phyloP scores from a whole-genome alignment of 805 yeast species.

The Barnettozyma salicaria region DNA sequence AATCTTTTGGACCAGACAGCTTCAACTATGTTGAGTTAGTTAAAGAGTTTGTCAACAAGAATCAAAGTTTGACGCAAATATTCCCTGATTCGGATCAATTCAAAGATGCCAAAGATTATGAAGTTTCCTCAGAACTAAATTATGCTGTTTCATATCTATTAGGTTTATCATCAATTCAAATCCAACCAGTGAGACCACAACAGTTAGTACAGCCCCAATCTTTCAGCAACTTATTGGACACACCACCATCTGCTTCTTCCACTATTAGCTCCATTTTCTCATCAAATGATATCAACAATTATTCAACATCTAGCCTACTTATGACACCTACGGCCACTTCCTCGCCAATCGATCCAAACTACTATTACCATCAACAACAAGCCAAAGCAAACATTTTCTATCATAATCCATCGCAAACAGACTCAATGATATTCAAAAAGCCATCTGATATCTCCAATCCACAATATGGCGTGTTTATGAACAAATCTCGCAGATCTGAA shows the following conservation, averaged over 20 bases:
- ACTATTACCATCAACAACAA: slow-evolving; percentile 4
- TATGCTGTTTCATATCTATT: slow-evolving; percentile 10
- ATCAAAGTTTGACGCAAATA: slow-evolving; percentile 3
- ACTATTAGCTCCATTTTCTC: slow-evolving; percentile 12
- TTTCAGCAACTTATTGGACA: slow-evolving; percentile 5
- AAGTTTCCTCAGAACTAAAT: slow-evolving; percentile 5
- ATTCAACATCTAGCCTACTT: slow-evolving; percentile 8
- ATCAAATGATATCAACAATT: slow-evolving; percentile 8
- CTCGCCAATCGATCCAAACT: slow-evolving; percentile 10
- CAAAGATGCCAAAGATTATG: slow-evolving; percentile 2
- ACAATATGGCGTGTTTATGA: slow-evolving; percentile 6
- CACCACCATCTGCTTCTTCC: slow-evolving; percentile 14
- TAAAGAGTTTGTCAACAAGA: slow-evolving; percentile 5
- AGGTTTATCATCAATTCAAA: slow-evolving; percentile 6
- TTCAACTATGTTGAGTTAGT: slow-evolving; percentile 6
- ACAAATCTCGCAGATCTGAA: slow-evolving; percentile 6
- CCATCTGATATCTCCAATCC: slow-evolving; percentile 6
- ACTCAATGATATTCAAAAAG: not conserved
- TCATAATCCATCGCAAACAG: slow-evolving; percentile 1
- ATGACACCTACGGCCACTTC: slow-evolving; percentile 10
- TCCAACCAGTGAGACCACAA: slow-evolving; percentile 2
- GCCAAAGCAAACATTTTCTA: slow-evolving; percentile 3
- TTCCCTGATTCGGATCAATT: slow-evolving; percentile 10
- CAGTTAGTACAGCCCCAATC: slow-evolving; percentile 4
- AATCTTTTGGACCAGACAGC: slow-evolving; percentile 1